These are phyloP conservation scores for Penicillium ochrochloron DNA, from an alignment of 495 filamentous ascomycete genomes.

Conservation along the genomic window DNA sequence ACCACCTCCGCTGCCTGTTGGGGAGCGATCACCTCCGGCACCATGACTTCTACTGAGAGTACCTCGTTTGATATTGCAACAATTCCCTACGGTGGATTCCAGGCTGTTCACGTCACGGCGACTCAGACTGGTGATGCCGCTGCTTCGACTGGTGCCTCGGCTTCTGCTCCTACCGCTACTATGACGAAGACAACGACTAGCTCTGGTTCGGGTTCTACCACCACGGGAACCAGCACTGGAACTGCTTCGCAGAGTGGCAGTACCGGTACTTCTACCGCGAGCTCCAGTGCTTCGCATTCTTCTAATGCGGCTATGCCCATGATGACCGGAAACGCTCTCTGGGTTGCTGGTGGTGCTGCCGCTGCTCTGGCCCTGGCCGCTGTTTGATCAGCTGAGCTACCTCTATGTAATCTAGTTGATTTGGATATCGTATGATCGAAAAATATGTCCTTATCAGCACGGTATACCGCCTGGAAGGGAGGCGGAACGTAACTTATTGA, in stretches of 20 bases:
- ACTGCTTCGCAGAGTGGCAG: neutral
- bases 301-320: conserved; percentile 24
- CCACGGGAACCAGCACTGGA: conserved; percentile 5
- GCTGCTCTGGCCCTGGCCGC: conserved; percentile 19
- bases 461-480: no score
- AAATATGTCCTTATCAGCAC: no score
- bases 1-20: neutral
- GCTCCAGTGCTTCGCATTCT: conserved; percentile 7
- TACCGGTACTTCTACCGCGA: conserved; percentile 14
- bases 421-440: neutral
- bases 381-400: neutral
- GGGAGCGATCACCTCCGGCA: neutral
- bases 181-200: conserved; percentile 9
- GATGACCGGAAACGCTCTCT: conserved; percentile 24
- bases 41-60: neutral
- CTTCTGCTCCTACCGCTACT: conserved; percentile 16
- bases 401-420: neutral
- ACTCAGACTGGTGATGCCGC: conserved; percentile 17
- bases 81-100: conserved; percentile 12
- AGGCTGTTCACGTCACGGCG: conserved; percentile 20
- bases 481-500: no score
- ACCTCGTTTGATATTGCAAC: neutral
- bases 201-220: conserved; percentile 7
- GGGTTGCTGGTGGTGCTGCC: conserved; percentile 25
- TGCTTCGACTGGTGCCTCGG: conserved; percentile 19